Evolutionary conservation across 306 rosid species (phyloP).

Genomic region (Carpinus viminea): DNA sequence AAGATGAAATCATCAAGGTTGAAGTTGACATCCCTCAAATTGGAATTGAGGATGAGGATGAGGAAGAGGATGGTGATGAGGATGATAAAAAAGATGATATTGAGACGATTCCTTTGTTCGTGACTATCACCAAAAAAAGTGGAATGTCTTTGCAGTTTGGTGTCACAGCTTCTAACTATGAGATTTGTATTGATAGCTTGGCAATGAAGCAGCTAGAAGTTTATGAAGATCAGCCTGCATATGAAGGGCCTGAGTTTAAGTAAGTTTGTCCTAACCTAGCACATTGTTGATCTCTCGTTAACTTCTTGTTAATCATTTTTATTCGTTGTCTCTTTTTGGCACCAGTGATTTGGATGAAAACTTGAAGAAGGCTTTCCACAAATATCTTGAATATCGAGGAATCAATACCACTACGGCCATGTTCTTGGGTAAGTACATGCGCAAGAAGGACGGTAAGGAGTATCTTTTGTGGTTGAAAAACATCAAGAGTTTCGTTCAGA

Average conservation of each 20-base stretch:
- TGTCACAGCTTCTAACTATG: slow-evolving; percentile 66
- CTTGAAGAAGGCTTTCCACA: slow-evolving; percentile 76
- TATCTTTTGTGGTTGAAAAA: slow-evolving; percentile 78
- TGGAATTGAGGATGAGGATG: slow-evolving; percentile 37
- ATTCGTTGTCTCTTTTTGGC: background rate
- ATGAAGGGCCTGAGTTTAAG: slow-evolving; percentile 90
- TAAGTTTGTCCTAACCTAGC: slow-evolving; percentile 32
- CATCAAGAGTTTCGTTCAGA: slow-evolving; percentile 66
- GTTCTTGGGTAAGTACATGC: slow-evolving; percentile 73
- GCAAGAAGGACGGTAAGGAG: slow-evolving; percentile 63
- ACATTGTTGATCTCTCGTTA: background rate
- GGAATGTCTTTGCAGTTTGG: slow-evolving; percentile 72
- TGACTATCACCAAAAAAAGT: slow-evolving; percentile 54
- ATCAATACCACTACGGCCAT: slow-evolving; percentile 53
- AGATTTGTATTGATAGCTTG: slow-evolving; percentile 72
- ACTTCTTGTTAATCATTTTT: background rate
- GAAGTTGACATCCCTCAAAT: slow-evolving; percentile 68
- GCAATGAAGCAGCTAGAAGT: slow-evolving; percentile 53
- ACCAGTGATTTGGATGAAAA: slow-evolving; percentile 86
- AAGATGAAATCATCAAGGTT: slow-evolving; percentile 67
- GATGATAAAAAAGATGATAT: background rate
- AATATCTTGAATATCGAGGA: slow-evolving; percentile 78
- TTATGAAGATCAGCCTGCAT: slow-evolving; percentile 53
- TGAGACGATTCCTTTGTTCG: slow-evolving; percentile 67
- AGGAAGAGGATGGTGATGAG: slow-evolving; percentile 27